Conservation (phyloP, 2,329 filamentous ascomycete species). For the Botrytis deweyae region DNA sequence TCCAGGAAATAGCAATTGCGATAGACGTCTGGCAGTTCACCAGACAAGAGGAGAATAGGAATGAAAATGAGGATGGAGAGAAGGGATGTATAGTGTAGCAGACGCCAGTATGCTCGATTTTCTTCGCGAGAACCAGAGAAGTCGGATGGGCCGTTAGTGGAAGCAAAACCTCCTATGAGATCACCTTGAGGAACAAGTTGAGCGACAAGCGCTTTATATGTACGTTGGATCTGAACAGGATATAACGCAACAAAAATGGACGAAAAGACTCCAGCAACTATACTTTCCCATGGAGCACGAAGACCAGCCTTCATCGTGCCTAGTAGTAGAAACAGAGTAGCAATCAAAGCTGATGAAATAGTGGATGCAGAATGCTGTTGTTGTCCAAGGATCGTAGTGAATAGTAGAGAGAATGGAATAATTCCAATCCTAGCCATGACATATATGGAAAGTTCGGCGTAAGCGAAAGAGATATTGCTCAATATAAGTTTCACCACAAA, state of each 20-base stretch:
- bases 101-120: slow-evolving; percentile 51
- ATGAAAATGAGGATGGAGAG: slow-evolving; percentile 50
- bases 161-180: slow-evolving; percentile 42
- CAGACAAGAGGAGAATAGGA: slow-evolving; percentile 50
- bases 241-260: slow-evolving; percentile 52
- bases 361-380: slow-evolving; percentile 48
- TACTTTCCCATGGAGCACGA: slow-evolving; percentile 52
- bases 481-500: slow-evolving; percentile 51
- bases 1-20: slow-evolving; percentile 55
- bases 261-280: slow-evolving; percentile 52
- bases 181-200: slow-evolving; percentile 46
- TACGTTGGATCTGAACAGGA: slow-evolving; percentile 50
- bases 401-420: slow-evolving; percentile 49
- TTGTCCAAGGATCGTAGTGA: slow-evolving; percentile 48
- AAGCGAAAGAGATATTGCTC: slow-evolving; percentile 55
- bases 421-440: slow-evolving; percentile 52
- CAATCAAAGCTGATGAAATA: slow-evolving; percentile 50
- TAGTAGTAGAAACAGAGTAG: slow-evolving; percentile 50
- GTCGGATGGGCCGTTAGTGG: slow-evolving; percentile 28
- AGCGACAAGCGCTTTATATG: slow-evolving; percentile 48
- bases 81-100: slow-evolving; percentile 52
- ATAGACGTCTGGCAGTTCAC: slow-evolving; percentile 49
- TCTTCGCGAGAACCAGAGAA: slow-evolving; percentile 44
- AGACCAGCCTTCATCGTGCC: slow-evolving; percentile 40
- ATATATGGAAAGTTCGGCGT: slow-evolving; percentile 52